Conservation (phyloP, 176 grass and related monocot species). For the Phragmites australis region DNA sequence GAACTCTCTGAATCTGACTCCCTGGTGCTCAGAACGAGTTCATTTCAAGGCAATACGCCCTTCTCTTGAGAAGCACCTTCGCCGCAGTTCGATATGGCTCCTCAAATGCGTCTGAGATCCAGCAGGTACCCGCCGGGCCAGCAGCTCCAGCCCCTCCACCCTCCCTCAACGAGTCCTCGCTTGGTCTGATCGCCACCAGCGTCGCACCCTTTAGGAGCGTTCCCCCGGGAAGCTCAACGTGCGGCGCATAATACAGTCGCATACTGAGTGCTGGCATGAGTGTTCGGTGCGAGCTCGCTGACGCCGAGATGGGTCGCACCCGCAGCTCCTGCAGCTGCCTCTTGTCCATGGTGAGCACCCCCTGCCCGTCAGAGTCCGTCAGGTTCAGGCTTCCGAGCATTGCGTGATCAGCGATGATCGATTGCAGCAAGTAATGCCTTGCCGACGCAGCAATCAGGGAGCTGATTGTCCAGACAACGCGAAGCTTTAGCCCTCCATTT, state of each 20-base stretch:
- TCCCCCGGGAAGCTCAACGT: slow-evolving; percentile 68
- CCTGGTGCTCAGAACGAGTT: slow-evolving; percentile 77
- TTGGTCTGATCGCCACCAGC: slow-evolving; percentile 77
- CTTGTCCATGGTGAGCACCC: slow-evolving; percentile 78
- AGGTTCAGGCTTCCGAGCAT: slow-evolving; percentile 71
- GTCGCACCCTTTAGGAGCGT: slow-evolving; percentile 70
- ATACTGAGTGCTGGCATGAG: slow-evolving; percentile 82
- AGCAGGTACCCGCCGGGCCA: slow-evolving; percentile 40
- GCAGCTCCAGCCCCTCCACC: slow-evolving; percentile 23
- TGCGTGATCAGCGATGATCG: slow-evolving; percentile 63
- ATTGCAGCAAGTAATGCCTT: slow-evolving; percentile 83
- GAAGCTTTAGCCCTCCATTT: slow-evolving; percentile 66
- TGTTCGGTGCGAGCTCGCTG: slow-evolving; percentile 65
- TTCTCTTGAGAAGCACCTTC: slow-evolving; percentile 66
- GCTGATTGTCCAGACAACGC: slow-evolving; percentile 95
- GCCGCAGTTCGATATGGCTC: slow-evolving; percentile 68
- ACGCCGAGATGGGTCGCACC: slow-evolving; percentile 52
- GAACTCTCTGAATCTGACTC: neutral
- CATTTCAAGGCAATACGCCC: slow-evolving; percentile 77
- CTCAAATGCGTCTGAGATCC: slow-evolving; percentile 85
- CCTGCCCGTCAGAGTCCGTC: slow-evolving; percentile 74
- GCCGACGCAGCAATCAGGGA: slow-evolving; percentile 84
- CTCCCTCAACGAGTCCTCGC: slow-evolving; percentile 47
- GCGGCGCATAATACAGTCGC: slow-evolving; percentile 59
- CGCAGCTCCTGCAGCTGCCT: slow-evolving; percentile 69